A percentile compares a stretch with the other conserved stretches of the same genome.
These are phyloP conservation scores for Amanita polypyramis DNA, from an alignment of 768 basidiomycete genomes.

Conservation along the genomic window DNA sequence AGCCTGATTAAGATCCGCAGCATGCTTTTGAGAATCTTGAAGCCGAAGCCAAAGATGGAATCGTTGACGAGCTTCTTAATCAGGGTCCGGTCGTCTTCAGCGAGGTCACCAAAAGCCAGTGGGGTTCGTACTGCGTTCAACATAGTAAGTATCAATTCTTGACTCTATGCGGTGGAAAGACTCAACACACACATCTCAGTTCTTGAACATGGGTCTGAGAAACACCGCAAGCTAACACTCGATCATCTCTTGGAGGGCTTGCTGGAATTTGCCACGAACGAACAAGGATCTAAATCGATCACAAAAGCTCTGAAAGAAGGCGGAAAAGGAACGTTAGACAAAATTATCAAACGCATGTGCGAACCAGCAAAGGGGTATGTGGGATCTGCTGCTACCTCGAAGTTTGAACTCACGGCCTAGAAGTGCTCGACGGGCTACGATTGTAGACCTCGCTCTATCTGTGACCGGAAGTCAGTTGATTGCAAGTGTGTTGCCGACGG, in stretches of 20 bases:
- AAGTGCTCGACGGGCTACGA: slow-evolving; percentile 63
- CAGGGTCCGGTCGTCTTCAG: slow-evolving; percentile 57
- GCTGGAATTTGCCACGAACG: slow-evolving; percentile 69
- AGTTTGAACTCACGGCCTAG: slow-evolving; percentile 3
- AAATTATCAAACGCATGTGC: slow-evolving; percentile 72
- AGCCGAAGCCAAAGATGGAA: slow-evolving; percentile 74
- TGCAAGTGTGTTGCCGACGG: slow-evolving; percentile 70
- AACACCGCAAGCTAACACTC: slow-evolving; percentile 67
- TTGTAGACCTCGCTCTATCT: slow-evolving; percentile 78
- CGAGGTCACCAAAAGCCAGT: slow-evolving; percentile 78
- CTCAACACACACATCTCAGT: slow-evolving; percentile 30
- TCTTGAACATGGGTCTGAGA: slow-evolving; percentile 73
- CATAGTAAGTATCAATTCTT: slow-evolving; percentile 46
- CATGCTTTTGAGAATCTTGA: slow-evolving; percentile 84
- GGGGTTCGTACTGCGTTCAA: slow-evolving; percentile 83
- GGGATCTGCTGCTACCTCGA: not conserved
- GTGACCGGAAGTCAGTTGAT: slow-evolving; percentile 81
- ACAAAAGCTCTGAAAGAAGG: slow-evolving; percentile 83
- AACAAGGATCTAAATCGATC: slow-evolving; percentile 83
- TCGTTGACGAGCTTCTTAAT: slow-evolving; percentile 74
- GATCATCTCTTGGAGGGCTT: slow-evolving; percentile 70
- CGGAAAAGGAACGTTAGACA: slow-evolving; percentile 64
- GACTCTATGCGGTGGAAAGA: not conserved
- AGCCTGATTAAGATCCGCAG: slow-evolving; percentile 22
- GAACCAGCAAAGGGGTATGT: slow-evolving; percentile 72